phyloP scores from a whole-genome alignment of 305 asterid species.

The Rubia tinctorum region DNA sequence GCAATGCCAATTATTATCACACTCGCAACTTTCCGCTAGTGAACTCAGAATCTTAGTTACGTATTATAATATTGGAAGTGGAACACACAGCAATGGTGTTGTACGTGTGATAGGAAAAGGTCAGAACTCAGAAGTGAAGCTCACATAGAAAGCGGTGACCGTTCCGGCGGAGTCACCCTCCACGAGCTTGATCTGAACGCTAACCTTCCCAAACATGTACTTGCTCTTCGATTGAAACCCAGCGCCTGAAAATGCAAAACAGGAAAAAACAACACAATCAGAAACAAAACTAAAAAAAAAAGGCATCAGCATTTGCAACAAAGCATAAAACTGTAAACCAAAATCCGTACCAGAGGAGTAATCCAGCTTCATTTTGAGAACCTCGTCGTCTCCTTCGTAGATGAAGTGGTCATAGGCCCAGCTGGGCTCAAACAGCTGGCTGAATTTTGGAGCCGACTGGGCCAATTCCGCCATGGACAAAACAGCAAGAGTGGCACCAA shows the following conservation, averaged over 20 bases:
- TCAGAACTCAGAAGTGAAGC: neutral
- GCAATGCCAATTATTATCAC: slow-evolving; percentile 2
- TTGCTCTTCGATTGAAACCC: slow-evolving; percentile 85
- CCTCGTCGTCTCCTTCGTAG: slow-evolving; percentile 52
- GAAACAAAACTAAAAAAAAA: neutral
- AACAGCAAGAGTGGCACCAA: slow-evolving; percentile 25
- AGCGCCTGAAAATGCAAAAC: slow-evolving; percentile 49
- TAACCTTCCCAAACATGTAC: slow-evolving; percentile 82
- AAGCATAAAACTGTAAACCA: neutral
- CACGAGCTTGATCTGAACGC: slow-evolving; percentile 82
- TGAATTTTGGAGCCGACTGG: slow-evolving; percentile 49
- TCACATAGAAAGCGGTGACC: slow-evolving; percentile 82
- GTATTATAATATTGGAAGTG: neutral
- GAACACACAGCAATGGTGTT: neutral
- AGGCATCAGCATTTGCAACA: neutral
- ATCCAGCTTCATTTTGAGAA: slow-evolving; percentile 72
- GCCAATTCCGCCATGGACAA: slow-evolving; percentile 32
- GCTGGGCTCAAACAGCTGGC: slow-evolving; percentile 61
- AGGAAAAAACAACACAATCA: neutral
- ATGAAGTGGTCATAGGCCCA: slow-evolving; percentile 80
- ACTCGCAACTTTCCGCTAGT: slow-evolving; percentile 10
- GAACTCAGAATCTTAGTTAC: neutral
- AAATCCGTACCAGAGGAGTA: slow-evolving; percentile 50
- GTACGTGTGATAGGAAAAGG: neutral
- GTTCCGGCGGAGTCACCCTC: slow-evolving; percentile 97